phyloP scores from a whole-genome alignment of 345 rosid species.

The Corchorus olitorius region DNA sequence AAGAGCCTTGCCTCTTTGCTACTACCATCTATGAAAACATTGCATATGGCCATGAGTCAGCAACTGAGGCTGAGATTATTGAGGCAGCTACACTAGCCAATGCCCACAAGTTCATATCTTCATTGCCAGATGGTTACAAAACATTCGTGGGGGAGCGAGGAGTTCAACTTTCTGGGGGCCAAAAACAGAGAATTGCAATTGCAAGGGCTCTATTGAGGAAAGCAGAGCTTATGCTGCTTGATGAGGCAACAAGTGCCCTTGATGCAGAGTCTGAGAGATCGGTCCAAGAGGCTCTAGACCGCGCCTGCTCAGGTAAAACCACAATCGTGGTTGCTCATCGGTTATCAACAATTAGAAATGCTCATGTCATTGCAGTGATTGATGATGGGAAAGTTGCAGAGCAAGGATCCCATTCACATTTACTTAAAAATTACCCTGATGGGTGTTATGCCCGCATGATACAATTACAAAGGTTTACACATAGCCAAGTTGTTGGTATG shows the following conservation, averaged over 20 bases:
- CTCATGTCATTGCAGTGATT: slow-evolving; percentile 81
- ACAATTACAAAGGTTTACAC: slow-evolving; percentile 92
- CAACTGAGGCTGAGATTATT: slow-evolving; percentile 83
- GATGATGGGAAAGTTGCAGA: slow-evolving; percentile 95
- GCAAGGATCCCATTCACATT: slow-evolving; percentile 89
- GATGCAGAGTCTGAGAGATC: slow-evolving; percentile 93
- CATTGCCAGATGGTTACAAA: slow-evolving; percentile 79
- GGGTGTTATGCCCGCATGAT: slow-evolving; percentile 92
- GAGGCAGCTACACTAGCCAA: slow-evolving; percentile 94
- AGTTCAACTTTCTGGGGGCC: slow-evolving; percentile 94
- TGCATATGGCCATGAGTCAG: slow-evolving; percentile 84
- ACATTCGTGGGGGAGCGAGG: slow-evolving; percentile 93
- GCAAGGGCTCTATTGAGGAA: slow-evolving; percentile 85
- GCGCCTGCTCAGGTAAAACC: slow-evolving; percentile 88
- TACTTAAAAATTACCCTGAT: slow-evolving; percentile 80
- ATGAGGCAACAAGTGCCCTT: slow-evolving; percentile 96
- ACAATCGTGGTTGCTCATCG: slow-evolving; percentile 90
- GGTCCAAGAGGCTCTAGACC: slow-evolving; percentile 92
- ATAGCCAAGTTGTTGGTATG: slow-evolving; percentile 83
- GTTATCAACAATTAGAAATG: slow-evolving; percentile 86
- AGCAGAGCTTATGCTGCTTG: slow-evolving; percentile 88
- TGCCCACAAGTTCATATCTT: slow-evolving; percentile 85
- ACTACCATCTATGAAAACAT: slow-evolving; percentile 86
- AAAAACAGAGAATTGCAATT: slow-evolving; percentile 86
- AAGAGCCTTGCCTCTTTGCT: slow-evolving; percentile 92